These are phyloP conservation scores for Panaeolus papilionaceus DNA, from an alignment of 768 basidiomycete genomes.

Conservation along the genomic window DNA sequence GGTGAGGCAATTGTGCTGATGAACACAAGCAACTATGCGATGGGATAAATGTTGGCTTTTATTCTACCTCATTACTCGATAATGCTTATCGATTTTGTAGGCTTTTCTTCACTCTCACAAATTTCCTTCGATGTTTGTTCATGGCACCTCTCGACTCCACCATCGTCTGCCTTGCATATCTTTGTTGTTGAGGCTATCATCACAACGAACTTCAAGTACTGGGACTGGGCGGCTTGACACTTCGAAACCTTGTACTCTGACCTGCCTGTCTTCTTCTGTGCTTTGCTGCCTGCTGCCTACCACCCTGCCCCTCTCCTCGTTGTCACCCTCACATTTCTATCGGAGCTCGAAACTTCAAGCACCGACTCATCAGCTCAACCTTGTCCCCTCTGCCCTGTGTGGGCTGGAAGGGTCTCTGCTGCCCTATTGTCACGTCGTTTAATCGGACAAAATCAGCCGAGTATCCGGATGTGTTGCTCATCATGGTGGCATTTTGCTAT, in stretches of 20 bases:
- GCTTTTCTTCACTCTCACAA: not conserved
- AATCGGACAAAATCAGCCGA: constrained; percentile 2
- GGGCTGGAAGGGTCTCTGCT: not conserved
- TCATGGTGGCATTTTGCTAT: not conserved
- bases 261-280: not conserved
- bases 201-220: too few species aligned
- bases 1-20: constrained; percentile 10
- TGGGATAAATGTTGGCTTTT: not conserved
- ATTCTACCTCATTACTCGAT: too few species aligned
- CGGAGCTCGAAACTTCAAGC: not conserved
- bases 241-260: not conserved
- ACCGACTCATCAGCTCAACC: not conserved
- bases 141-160: too few species aligned
- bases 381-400: too few species aligned
- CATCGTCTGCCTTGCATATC: too few species aligned
- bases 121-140: too few species aligned
- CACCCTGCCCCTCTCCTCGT: not conserved
- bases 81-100: not conserved
- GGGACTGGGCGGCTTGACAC: not conserved
- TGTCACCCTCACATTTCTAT: not conserved
- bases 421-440: not conserved
- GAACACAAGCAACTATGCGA: not conserved
- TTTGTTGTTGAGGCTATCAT: too few species aligned
- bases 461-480: not conserved
- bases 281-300: not conserved